A percentile compares a stretch with the other conserved stretches of the same genome.
Conservation (phyloP, 2,329 filamentous ascomycete genomes). For the Paraconiothyrium sp. region DNA sequence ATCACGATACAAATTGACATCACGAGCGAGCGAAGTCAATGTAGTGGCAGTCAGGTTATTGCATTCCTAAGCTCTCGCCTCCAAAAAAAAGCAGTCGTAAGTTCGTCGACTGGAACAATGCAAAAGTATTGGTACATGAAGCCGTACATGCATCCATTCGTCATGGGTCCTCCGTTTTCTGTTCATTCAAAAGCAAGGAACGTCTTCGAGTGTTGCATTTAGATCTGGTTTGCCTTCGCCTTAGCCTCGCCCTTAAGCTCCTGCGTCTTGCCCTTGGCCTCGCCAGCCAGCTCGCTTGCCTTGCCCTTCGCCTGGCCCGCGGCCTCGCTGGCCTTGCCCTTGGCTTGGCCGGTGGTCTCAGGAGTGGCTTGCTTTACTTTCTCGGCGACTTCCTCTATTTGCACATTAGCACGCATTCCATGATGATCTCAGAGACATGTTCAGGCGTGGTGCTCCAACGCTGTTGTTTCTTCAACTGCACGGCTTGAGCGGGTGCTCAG, state of each 20-base stretch:
- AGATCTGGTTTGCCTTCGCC: slow-evolving; percentile 33
- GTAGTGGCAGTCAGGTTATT: background rate
- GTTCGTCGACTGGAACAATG: background rate
- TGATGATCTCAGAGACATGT: too few species aligned
- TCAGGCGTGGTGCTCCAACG: background rate
- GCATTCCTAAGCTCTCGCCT: background rate
- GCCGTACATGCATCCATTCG: slow-evolving; percentile 2
- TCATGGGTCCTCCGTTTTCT: background rate
- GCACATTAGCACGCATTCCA: slow-evolving; percentile 23
- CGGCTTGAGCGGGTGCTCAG: slow-evolving; percentile 15
- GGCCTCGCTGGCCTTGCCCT: slow-evolving; percentile 43
- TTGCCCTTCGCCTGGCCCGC: slow-evolving; percentile 51
- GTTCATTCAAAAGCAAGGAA: background rate
- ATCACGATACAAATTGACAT: background rate
- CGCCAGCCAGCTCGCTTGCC: slow-evolving; percentile 50
- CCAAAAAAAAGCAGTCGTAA: slow-evolving; percentile 5
- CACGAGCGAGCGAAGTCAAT: background rate
- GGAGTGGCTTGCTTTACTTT: slow-evolving; percentile 50
- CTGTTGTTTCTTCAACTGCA: slow-evolving; percentile 18
- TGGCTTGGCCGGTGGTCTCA: slow-evolving; percentile 46
- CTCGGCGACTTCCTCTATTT: slow-evolving; percentile 61
- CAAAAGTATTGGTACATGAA: slow-evolving; percentile 15
- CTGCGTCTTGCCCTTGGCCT: slow-evolving; percentile 55
- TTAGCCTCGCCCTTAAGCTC: slow-evolving; percentile 58
- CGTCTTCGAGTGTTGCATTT: background rate